Evolutionary conservation across 2,329 filamentous ascomycete genomes (phyloP).

Genomic region (Cladosporium cucumerinum): DNA sequence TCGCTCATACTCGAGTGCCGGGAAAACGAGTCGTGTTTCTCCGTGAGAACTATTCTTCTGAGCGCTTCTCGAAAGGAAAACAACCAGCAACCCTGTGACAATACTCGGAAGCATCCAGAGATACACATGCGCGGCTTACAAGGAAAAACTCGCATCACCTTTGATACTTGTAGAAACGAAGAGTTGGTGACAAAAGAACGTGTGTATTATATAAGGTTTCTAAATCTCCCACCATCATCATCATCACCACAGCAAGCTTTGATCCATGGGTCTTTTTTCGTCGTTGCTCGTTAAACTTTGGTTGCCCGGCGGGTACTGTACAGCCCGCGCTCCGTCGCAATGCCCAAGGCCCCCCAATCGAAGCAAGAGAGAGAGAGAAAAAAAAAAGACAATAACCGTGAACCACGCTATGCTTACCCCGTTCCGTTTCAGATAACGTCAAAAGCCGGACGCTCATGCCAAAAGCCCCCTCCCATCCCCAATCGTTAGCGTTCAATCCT

Average conservation of each 20-base stretch:
- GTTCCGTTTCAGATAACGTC: not conserved
- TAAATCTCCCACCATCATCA: not conserved
- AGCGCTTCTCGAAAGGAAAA: not conserved
- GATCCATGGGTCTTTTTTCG: not conserved
- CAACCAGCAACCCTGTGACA: not conserved
- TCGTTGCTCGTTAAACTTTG: not conserved
- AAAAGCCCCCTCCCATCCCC: not conserved
- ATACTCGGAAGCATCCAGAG: not conserved
- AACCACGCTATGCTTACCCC: slow-evolving; percentile 8
- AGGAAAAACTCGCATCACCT: not conserved
- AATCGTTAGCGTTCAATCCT: not conserved
- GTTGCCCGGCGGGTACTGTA: slow-evolving; percentile 4
- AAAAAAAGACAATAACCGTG: not conserved
- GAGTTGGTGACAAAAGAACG: not conserved
- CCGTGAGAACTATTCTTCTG: not conserved
- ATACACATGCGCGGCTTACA: not conserved
- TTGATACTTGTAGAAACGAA: not conserved
- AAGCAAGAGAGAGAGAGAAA: not conserved
- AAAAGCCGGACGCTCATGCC: not conserved
- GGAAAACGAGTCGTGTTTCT: not conserved
- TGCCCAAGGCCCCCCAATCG: not conserved
- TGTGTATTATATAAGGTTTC: not conserved
- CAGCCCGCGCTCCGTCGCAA: slow-evolving; percentile 4
- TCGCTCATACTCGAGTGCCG: not conserved
- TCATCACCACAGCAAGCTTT: not conserved